phyloP scores from a whole-genome alignment of 1,284 basidiomycete species.

The Moniliophthora roreri region DNA sequence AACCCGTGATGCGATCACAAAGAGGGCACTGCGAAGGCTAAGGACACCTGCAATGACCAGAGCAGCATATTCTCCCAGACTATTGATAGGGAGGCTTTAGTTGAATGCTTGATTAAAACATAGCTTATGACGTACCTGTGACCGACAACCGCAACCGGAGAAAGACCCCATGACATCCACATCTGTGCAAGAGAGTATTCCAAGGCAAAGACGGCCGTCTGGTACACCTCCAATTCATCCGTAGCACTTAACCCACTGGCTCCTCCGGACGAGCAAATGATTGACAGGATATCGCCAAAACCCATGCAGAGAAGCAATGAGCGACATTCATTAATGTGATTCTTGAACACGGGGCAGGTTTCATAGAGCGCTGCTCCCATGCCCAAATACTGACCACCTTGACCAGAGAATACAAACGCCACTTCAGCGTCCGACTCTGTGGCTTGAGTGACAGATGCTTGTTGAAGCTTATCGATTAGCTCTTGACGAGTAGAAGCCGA shows the following conservation, averaged over 20 bases:
- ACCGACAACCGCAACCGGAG: conserved; percentile 55
- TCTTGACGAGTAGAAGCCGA: conserved; percentile 40
- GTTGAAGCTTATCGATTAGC: conserved; percentile 42
- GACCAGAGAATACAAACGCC: conserved; percentile 70
- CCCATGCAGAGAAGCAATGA: conserved; percentile 44
- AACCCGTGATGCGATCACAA: conserved; percentile 55
- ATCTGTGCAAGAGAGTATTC: conserved; percentile 58
- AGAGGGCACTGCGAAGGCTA: conserved; percentile 51
- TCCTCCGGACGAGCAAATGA: conserved; percentile 34
- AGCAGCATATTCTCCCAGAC: conserved; percentile 71
- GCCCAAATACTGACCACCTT: conserved; percentile 63
- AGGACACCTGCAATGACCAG: conserved; percentile 58
- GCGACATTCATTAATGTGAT: conserved; percentile 57
- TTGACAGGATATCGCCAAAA: conserved; percentile 46
- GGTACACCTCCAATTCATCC: conserved; percentile 38
- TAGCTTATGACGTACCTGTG: conserved; percentile 49
- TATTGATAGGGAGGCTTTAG: conserved; percentile 35
- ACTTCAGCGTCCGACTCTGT: conserved; percentile 19
- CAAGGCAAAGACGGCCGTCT: conserved; percentile 56
- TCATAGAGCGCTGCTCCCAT: conserved; percentile 61
- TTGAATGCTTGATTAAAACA: conserved; percentile 5
- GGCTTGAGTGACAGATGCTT: conserved; percentile 1
- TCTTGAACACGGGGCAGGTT: conserved; percentile 42
- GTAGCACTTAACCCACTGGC: conserved; percentile 2
- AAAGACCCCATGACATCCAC: conserved; percentile 67